phyloP scores from a whole-genome alignment of 23 red algal species.

The Cyanidioschyzon merolae region DNA sequence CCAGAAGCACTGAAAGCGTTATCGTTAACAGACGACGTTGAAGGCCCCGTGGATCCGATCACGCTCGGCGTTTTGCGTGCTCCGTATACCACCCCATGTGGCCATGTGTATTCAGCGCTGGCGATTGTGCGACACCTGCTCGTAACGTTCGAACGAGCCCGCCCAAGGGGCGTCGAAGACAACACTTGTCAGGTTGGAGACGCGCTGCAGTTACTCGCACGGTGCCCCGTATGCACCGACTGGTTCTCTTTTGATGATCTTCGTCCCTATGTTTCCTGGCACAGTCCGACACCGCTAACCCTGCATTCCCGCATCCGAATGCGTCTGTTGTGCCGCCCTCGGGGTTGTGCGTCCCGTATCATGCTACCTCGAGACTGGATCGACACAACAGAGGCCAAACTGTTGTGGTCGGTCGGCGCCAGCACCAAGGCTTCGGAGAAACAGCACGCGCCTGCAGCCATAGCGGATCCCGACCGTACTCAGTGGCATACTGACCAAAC shows the following conservation, averaged over 20 bases:
- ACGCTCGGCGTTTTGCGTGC: background rate
- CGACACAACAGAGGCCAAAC: background rate
- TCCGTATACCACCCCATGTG: conserved; percentile 1
- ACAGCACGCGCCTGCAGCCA: background rate
- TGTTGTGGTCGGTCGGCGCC: background rate
- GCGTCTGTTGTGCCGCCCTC: background rate
- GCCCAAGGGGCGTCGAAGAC: background rate
- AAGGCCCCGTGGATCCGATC: background rate
- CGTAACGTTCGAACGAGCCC: background rate
- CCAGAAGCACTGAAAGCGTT: background rate
- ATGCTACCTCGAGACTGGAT: background rate
- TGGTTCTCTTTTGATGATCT: background rate
- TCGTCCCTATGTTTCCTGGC: background rate
- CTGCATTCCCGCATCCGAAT: background rate
- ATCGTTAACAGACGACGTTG: background rate
- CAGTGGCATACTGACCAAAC: background rate
- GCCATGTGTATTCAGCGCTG: conserved; percentile 4
- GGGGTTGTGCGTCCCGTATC: background rate
- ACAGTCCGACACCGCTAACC: background rate
- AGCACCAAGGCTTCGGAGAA: background rate
- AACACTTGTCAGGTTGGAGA: background rate
- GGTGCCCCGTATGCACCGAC: background rate
- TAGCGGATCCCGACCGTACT: background rate
- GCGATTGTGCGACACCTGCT: background rate
- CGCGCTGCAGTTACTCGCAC: background rate